Conservation (phyloP, 2,329 filamentous ascomycete species). For the Cytospora paraplurivora region DNA sequence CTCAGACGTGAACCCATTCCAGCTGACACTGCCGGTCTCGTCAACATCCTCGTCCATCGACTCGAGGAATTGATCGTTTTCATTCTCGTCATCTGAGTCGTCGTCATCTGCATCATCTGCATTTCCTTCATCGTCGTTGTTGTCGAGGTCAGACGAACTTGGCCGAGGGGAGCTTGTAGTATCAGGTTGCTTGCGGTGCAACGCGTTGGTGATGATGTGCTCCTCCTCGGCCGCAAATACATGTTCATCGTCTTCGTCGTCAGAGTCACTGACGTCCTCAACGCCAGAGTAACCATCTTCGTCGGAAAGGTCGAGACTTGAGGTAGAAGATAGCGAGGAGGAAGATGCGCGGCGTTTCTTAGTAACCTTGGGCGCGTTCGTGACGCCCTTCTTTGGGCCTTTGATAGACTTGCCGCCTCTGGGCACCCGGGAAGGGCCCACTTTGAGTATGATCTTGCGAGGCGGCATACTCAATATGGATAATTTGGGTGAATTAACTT, state of each 20-base stretch:
- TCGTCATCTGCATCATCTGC: conserved; percentile 44
- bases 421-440: conserved; percentile 19
- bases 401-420: conserved; percentile 28
- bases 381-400: conserved; percentile 24
- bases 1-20: conserved; percentile 49
- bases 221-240: conserved; percentile 78
- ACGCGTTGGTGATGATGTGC: conserved; percentile 61
- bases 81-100: conserved; percentile 42
- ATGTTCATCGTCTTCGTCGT: conserved; percentile 76
- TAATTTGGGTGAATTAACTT: too few species aligned
- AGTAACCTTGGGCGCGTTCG: conserved; percentile 20
- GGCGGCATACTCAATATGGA: not conserved
- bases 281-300: conserved; percentile 75
- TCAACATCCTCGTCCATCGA: conserved; percentile 45
- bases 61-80: conserved; percentile 42
- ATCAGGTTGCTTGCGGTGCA: conserved; percentile 40
- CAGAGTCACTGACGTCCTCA: conserved; percentile 77
- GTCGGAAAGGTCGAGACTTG: conserved; percentile 61
- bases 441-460: conserved; percentile 26
- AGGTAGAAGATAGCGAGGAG: conserved; percentile 57
- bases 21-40: conserved; percentile 46
- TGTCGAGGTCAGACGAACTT: conserved; percentile 36
- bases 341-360: conserved; percentile 52
- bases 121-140: conserved; percentile 36
- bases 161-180: conserved; percentile 55